Percentiles rank a stretch among this genome's conserved stretches.
These are phyloP conservation scores for Curvularia eragrostidis DNA, from an alignment of 2,329 filamentous ascomycete species.

Conservation along the genomic window DNA sequence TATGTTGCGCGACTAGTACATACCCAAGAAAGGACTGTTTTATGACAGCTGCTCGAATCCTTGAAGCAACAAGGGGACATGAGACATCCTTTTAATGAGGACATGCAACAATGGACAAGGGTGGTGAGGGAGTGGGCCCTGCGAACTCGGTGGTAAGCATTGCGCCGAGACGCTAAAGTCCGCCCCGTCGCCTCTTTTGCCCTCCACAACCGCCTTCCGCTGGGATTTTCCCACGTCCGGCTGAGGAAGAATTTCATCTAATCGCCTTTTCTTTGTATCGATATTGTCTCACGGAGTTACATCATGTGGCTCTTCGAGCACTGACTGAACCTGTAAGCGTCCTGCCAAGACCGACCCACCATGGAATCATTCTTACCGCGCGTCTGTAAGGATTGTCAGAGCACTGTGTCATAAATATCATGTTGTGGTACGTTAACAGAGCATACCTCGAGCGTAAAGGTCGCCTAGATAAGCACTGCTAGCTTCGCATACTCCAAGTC, in stretches of 20 bases:
- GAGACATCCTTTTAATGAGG: neutral
- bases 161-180: neutral
- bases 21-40: too few species aligned
- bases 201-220: too few species aligned
- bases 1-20: too few species aligned
- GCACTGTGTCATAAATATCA: neutral
- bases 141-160: neutral
- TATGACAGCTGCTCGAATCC: neutral
- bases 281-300: neutral
- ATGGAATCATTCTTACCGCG: neutral
- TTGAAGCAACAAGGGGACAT: neutral
- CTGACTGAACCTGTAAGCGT: neutral
- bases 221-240: neutral
- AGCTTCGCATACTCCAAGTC: neutral
- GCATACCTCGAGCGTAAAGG: neutral
- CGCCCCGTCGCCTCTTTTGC: neutral
- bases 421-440: neutral
- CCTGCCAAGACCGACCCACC: neutral
- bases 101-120: neutral
- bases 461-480: neutral
- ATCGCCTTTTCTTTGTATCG: neutral
- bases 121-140: neutral
- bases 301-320: neutral
- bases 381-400: neutral
- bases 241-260: neutral